Evolutionary conservation across 352 stramenopile genomes (phyloP).

Genomic region (Phytophthora kernoviae): DNA sequence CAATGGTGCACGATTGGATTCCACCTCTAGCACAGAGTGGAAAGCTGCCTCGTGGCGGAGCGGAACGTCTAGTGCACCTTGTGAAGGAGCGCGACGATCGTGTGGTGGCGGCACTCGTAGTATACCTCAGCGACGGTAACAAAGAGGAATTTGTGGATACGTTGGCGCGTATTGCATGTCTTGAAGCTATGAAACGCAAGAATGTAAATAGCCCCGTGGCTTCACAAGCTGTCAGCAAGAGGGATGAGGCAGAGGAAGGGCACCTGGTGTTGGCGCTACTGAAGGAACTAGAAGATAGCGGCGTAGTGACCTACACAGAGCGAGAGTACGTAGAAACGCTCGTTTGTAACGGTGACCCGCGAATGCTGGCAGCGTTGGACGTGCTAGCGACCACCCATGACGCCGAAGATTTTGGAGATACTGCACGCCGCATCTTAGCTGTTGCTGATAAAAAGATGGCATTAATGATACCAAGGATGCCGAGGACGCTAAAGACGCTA

Average conservation of each 20-base stretch:
- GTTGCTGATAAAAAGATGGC: not conserved
- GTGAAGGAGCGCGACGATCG: slow-evolving; percentile 60
- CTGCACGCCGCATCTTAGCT: slow-evolving; percentile 47
- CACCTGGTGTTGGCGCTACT: slow-evolving; percentile 30
- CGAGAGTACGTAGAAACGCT: slow-evolving; percentile 32
- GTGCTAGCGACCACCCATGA: slow-evolving; percentile 60
- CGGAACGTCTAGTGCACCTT: slow-evolving; percentile 48
- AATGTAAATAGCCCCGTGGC: slow-evolving; percentile 3
- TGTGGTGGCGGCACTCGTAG: slow-evolving; percentile 67
- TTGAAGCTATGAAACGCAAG: slow-evolving; percentile 34
- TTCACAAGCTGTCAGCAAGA: slow-evolving; percentile 5
- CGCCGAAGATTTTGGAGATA: slow-evolving; percentile 58
- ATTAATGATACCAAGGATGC: not conserved
- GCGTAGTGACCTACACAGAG: slow-evolving; percentile 32
- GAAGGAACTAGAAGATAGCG: slow-evolving; percentile 29
- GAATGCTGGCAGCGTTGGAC: slow-evolving; percentile 59
- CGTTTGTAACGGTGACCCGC: slow-evolving; percentile 38
- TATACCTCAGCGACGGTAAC: slow-evolving; percentile 70
- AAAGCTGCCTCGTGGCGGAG: slow-evolving; percentile 20
- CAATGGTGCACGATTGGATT: slow-evolving; percentile 63
- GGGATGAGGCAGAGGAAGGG: slow-evolving; percentile 24
- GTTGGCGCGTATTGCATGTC: slow-evolving; percentile 47
- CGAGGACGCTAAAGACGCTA: slow-evolving; percentile 2
- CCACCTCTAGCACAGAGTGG: slow-evolving; percentile 44
- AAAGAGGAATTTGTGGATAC: slow-evolving; percentile 70